Percentiles rank a stretch among this genome's conserved stretches.
phyloP scores from a whole-genome alignment of 1,284 basidiomycete genomes.

The Athelia sp. region DNA sequence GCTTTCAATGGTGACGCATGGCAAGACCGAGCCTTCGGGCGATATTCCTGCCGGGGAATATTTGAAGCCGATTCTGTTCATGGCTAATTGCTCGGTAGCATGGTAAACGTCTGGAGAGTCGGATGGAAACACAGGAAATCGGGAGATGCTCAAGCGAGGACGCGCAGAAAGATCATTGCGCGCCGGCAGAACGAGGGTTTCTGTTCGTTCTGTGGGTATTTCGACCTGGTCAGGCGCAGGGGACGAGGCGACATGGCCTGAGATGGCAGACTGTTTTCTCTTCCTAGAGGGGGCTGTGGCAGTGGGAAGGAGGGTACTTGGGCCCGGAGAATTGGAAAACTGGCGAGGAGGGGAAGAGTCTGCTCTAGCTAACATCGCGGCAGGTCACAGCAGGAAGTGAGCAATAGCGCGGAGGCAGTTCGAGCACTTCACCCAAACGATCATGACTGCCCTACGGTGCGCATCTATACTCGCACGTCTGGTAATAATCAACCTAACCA shows the following conservation, averaged over 20 bases:
- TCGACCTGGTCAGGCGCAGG: constrained; percentile 34
- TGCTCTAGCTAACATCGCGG: constrained; percentile 5
- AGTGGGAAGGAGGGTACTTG: constrained; percentile 12
- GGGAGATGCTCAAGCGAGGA: constrained; percentile 65
- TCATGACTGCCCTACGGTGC: constrained; percentile 60
- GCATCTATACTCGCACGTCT: constrained; percentile 6
- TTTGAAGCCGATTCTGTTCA: constrained; percentile 75
- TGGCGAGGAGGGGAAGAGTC: constrained; percentile 25
- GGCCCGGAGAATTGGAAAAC: constrained; percentile 19
- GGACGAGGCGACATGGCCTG: constrained; percentile 28
- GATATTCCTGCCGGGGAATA: constrained; percentile 79
- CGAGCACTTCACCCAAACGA: constrained; percentile 1
- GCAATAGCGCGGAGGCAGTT: too few species aligned
- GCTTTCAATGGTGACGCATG: constrained; percentile 78
- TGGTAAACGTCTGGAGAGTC: constrained; percentile 49
- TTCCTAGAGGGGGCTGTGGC: constrained; percentile 27
- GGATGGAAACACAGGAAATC: constrained; percentile 61
- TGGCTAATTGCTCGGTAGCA: constrained; percentile 64
- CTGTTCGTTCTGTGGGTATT: constrained; percentile 14
- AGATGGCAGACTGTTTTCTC: neutral
- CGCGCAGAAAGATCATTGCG: constrained; percentile 61
- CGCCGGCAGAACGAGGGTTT: constrained; percentile 49
- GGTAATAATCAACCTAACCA: constrained; percentile 8
- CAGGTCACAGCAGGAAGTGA: too few species aligned
- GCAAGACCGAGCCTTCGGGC: constrained; percentile 49